A percentile compares a stretch with the other conserved stretches of the same genome.
phyloP scores from a whole-genome alignment of 2,329 filamentous ascomycete species.

The Aspergillus thermomutatus region DNA sequence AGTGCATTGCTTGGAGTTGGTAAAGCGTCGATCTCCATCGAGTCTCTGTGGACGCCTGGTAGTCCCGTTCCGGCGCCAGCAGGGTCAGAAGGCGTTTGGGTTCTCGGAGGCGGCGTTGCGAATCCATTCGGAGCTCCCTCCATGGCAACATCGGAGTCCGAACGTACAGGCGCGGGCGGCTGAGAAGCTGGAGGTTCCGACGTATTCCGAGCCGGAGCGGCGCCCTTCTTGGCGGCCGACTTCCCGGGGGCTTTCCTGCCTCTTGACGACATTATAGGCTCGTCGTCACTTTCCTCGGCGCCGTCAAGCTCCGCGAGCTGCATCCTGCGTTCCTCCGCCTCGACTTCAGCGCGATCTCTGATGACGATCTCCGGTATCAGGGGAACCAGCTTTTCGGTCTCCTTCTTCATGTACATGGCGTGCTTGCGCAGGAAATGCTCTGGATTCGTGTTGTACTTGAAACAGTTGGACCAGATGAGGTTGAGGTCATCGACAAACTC shows the following conservation, averaged over 20 bases:
- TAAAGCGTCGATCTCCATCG: constrained; percentile 79
- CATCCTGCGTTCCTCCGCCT: constrained; percentile 77
- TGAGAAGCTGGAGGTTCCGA: constrained; percentile 70
- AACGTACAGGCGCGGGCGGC: constrained; percentile 47
- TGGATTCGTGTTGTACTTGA: constrained; percentile 91
- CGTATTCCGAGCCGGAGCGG: constrained; percentile 64
- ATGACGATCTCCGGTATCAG: constrained; percentile 91
- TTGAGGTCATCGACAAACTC: constrained; percentile 94
- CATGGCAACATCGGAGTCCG: constrained; percentile 69
- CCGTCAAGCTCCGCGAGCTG: constrained; percentile 78
- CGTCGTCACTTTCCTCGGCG: constrained; percentile 90
- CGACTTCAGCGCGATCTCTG: constrained; percentile 86
- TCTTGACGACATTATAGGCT: constrained; percentile 96
- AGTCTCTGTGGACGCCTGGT: constrained; percentile 69
- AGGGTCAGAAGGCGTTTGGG: constrained; percentile 69
- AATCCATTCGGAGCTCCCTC: constrained; percentile 82
- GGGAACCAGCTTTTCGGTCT: constrained; percentile 93
- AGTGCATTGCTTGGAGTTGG: constrained; percentile 65
- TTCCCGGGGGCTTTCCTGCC: constrained; percentile 82
- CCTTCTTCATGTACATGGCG: constrained; percentile 93
- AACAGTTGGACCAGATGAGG: constrained; percentile 94
- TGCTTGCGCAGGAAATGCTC: constrained; percentile 85
- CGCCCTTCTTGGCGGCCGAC: constrained; percentile 66
- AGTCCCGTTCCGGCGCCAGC: constrained; percentile 62
- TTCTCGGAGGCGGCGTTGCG: constrained; percentile 74